Evolutionary conservation across 345 rosid species (phyloP).

Genomic region (Salix viminalis): DNA sequence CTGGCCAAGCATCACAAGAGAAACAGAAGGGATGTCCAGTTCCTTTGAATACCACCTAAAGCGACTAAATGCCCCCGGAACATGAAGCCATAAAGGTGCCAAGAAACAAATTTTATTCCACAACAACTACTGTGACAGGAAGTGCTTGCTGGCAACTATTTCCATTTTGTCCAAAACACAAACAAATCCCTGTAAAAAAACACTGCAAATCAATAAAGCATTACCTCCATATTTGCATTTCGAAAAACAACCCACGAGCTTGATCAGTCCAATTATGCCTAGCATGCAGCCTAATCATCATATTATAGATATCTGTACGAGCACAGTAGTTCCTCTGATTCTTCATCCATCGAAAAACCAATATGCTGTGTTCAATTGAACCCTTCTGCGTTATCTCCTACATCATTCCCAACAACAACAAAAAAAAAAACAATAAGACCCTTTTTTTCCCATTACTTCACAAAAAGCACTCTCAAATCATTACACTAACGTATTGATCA

Average conservation of each 20-base stretch:
- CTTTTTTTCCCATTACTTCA: background rate
- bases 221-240: conserved; percentile 94
- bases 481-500: no score
- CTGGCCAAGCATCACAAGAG: no score
- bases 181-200: no score
- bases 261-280: conserved; percentile 71
- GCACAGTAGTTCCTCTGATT: conserved; percentile 76
- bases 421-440: background rate
- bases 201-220: no score
- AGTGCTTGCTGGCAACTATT: no score
- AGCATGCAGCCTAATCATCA: conserved; percentile 82
- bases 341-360: conserved; percentile 79
- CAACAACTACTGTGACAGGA: background rate
- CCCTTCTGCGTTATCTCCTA: conserved; percentile 80
- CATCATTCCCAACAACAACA: background rate
- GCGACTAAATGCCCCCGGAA: no score
- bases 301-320: conserved; percentile 73
- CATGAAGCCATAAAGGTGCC: no score
- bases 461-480: no score
- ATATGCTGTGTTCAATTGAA: conserved; percentile 54
- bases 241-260: conserved; percentile 92
- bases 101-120: no score
- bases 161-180: no score
- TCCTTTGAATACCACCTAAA: no score
- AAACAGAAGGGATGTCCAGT: no score